phyloP scores from a whole-genome alignment of 768 basidiomycete genomes.

The Leucosporidium yakuticum region DNA sequence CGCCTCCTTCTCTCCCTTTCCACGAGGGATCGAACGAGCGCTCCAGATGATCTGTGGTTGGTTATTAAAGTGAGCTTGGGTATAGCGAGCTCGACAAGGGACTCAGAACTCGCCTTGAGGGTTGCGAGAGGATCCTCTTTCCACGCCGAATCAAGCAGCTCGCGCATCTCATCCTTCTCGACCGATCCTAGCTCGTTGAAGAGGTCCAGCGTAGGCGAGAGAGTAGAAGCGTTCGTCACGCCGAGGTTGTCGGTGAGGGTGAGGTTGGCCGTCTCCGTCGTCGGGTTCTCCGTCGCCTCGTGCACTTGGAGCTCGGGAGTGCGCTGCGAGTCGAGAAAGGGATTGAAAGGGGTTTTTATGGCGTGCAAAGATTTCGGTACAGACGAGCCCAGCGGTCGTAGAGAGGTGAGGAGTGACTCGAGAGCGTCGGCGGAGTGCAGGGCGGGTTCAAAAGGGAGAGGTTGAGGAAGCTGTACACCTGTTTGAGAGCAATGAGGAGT shows the following conservation, averaged over 20 bases:
- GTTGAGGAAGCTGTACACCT: too few species aligned
- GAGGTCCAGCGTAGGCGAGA: slow-evolving; percentile 6
- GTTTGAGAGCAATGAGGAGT: too few species aligned
- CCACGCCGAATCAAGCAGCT: slow-evolving; percentile 1
- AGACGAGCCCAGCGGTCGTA: too few species aligned
- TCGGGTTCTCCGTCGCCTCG: neutral
- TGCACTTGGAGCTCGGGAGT: neutral
- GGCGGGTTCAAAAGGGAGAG: too few species aligned
- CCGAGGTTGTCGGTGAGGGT: slow-evolving; percentile 8
- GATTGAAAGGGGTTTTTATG: too few species aligned
- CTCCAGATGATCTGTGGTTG: slow-evolving; percentile 32
- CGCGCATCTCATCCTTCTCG: neutral
- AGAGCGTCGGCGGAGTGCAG: too few species aligned
- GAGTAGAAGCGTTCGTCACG: slow-evolving; percentile 5
- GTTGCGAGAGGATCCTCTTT: slow-evolving; percentile 19
- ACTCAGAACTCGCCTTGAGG: neutral
- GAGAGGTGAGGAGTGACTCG: too few species aligned
- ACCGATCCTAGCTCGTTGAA: slow-evolving; percentile 3
- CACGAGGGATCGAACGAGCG: slow-evolving; percentile 38
- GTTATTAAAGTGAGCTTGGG: too few species aligned
- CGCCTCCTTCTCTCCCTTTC: slow-evolving; percentile 36
- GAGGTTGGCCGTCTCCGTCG: neutral
- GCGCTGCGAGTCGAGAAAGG: neutral
- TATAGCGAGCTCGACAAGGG: too few species aligned
- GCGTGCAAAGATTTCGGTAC: too few species aligned